Conservation (phyloP, 352 stramenopile genomes). For the Phytopythium delawarense region DNA sequence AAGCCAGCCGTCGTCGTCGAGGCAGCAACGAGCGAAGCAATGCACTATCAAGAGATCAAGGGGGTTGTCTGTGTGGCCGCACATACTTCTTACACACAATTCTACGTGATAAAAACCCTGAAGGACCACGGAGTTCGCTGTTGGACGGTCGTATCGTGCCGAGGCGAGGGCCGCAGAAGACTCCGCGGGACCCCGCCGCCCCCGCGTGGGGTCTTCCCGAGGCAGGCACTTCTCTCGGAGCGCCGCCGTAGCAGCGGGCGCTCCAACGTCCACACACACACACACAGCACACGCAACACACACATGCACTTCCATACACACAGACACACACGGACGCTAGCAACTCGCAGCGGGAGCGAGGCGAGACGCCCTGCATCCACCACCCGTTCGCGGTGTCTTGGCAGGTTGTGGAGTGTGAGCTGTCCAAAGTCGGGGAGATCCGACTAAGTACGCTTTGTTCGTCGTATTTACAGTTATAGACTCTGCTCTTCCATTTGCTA, state of each 20-base stretch:
- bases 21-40: too few species aligned
- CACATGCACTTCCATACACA: background rate
- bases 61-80: constrained; percentile 48
- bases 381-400: too few species aligned
- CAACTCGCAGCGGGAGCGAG: too few species aligned
- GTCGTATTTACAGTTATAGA: too few species aligned
- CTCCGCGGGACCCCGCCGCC: constrained; percentile 12
- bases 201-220: constrained; percentile 18
- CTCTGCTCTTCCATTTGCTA: too few species aligned
- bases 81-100: constrained; percentile 89
- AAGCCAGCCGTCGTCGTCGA: too few species aligned
- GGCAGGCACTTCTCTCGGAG: constrained; percentile 35
- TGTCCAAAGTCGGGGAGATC: too few species aligned
- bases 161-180: constrained; percentile 5
- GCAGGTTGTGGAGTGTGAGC: too few species aligned
- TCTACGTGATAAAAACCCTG: constrained; percentile 88
- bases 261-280: constrained; percentile 23
- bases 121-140: constrained; percentile 57
- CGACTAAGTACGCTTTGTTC: too few species aligned
- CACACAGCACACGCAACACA: constrained; percentile 3
- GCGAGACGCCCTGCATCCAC: too few species aligned
- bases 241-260: background rate
- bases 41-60: too few species aligned
- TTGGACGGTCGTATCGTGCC: constrained; percentile 79
- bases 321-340: background rate